Evolutionary conservation across 2,329 filamentous ascomycete species (phyloP), one percentile per base, ranked within the genome.

Genomic region (Furcasterigmium sp.): DNA sequence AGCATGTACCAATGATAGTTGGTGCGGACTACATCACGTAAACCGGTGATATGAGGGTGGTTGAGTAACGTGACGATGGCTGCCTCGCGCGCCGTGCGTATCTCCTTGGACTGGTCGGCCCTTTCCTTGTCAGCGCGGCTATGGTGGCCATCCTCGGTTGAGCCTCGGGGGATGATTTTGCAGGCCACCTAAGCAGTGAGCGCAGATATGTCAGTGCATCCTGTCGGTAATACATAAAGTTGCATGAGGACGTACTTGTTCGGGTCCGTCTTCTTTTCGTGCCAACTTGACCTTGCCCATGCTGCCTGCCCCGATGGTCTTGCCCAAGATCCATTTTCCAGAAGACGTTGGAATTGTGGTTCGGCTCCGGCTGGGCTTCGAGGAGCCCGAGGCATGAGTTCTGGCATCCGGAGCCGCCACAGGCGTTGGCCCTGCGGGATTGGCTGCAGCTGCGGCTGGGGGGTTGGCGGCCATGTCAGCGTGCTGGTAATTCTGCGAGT

Each of bases 1-100:
- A 98, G 82, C 93, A 98, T 98, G 67, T 98, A 98, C 93, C 93
- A 98, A 66, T 98, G 93, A 62, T 96, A 93, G 58, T 93, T 91
- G 40, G 93, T 97, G 45, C 91, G 85, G 44, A 97, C 86, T 20
- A 96, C 90, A 67, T 98, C 93, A 52, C 90, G 83, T 77, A 98
- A 87, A 46, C 87, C 90, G 62, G 93, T 97, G 46, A 98, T 94
- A 60, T 95, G 94, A 13, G 91, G 93, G 58, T 97, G 93, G 58
- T 90, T 89, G 45, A 96, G 78, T 38, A 98, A 80, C 20, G 88
- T 95, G 50, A 96, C 91, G 58, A 98, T 97, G 53, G 93, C 93
- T 34, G 93, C 91, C 64, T 98, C 93, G 58, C 93, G 82, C 32
- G 91, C 90, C 13, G 93, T 97, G 46, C 93, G 82, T 53, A 97